Percentiles rank a stretch among this genome's conserved stretches.
phyloP scores from a whole-genome alignment of 495 filamentous ascomycete species.

The Trichocladium uniseriatum region DNA sequence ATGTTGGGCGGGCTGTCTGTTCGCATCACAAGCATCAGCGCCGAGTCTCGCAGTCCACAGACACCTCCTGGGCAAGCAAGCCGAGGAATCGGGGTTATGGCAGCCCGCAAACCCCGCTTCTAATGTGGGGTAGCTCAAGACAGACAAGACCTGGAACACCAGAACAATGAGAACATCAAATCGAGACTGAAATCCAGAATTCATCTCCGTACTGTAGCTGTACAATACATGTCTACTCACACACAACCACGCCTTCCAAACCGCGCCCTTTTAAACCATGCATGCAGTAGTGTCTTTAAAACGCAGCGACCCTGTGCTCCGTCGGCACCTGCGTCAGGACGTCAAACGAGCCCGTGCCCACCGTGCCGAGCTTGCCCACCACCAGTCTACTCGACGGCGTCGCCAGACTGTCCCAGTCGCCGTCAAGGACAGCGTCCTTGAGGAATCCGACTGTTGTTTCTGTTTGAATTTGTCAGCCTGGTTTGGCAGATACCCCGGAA shows the following conservation, averaged over 20 bases:
- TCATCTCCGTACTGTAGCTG: neutral
- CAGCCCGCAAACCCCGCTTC: neutral
- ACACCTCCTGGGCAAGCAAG: neutral
- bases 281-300: slow-evolving; percentile 5
- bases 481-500: neutral
- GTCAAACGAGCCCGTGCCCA: slow-evolving; percentile 90
- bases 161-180: too few species aligned
- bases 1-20: too few species aligned
- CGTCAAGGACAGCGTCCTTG: slow-evolving; percentile 80
- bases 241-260: neutral
- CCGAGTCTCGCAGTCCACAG: neutral
- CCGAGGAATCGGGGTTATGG: neutral
- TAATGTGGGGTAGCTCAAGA: neutral
- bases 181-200: neutral
- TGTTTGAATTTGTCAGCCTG: slow-evolving; percentile 8
- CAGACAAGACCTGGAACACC: neutral
- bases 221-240: neutral
- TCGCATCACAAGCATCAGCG: too few species aligned
- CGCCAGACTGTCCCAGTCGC: slow-evolving; percentile 79
- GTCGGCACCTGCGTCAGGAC: slow-evolving; percentile 50
- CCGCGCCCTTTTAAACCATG: neutral
- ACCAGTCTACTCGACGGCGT: slow-evolving; percentile 85
- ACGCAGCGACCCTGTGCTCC: slow-evolving; percentile 17
- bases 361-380: slow-evolving; percentile 65
- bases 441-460: slow-evolving; percentile 90